phyloP scores from a whole-genome alignment of 148 eudicot species.

The Heliosperma pusillum region DNA sequence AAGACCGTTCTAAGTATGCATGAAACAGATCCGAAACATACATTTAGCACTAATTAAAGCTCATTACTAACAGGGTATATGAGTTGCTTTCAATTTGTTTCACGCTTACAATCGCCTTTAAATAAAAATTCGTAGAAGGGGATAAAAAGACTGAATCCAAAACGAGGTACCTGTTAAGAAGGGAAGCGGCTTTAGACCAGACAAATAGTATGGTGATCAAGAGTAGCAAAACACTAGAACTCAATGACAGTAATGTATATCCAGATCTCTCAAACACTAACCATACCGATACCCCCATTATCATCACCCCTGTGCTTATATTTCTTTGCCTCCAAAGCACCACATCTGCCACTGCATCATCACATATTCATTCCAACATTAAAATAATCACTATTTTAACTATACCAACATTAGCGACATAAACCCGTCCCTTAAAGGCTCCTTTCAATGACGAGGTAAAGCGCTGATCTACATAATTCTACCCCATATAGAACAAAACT shows the following conservation, averaged over 20 bases:
- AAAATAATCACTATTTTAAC: background rate
- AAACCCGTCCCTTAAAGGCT: no score
- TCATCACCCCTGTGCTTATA: conserved; percentile 40
- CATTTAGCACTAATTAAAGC: no score
- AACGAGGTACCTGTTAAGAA: conserved; percentile 60
- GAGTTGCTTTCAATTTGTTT: no score
- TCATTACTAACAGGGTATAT: no score
- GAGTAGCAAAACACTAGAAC: conserved; percentile 72
- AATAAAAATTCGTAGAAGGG: no score
- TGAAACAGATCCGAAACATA: no score
- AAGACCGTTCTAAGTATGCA: no score
- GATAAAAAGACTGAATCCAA: background rate
- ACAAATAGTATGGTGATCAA: conserved; percentile 66
- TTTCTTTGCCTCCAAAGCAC: conserved; percentile 69
- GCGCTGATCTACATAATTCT: no score
- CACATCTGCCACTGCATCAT: conserved; percentile 77
- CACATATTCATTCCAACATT: background rate
- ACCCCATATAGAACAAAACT: no score
- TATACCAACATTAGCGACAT: no score
- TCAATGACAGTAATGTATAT: conserved; percentile 60
- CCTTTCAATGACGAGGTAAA: no score
- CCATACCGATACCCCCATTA: conserved; percentile 50
- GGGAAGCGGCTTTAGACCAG: conserved; percentile 91
- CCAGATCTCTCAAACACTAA: conserved; percentile 78
- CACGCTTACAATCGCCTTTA: no score